phyloP scores from a whole-genome alignment of 2,329 filamentous ascomycete species.

The Nigrospora oryzae region DNA sequence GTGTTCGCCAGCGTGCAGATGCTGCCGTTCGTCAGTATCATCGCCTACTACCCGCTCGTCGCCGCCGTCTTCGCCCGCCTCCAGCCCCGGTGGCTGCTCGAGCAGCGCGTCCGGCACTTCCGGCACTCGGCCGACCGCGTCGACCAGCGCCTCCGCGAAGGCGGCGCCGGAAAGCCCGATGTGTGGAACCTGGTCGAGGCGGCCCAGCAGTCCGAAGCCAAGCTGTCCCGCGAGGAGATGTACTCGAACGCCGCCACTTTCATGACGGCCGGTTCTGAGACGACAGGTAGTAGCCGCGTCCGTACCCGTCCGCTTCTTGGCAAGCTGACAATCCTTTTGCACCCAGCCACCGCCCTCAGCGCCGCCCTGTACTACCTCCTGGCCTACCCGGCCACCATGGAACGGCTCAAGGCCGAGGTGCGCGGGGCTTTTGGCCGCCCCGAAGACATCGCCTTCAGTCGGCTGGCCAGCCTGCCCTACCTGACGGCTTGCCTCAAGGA shows the following conservation, averaged over 20 bases:
- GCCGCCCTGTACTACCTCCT: slow-evolving; percentile 16
- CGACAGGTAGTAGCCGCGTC: not conserved
- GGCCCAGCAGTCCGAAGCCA: slow-evolving; percentile 7
- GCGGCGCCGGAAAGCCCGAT: slow-evolving; percentile 11
- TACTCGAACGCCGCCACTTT: slow-evolving; percentile 6
- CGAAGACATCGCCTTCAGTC: slow-evolving; percentile 18
- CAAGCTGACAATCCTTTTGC: not conserved
- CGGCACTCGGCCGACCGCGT: slow-evolving; percentile 15
- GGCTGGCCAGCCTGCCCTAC: slow-evolving; percentile 11
- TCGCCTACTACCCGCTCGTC: slow-evolving; percentile 10
- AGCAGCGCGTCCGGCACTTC: slow-evolving; percentile 7
- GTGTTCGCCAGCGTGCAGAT: slow-evolving; percentile 14
- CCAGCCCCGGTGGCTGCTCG: slow-evolving; percentile 10
- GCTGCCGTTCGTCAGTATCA: slow-evolving; percentile 8
- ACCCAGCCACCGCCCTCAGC: slow-evolving; percentile 23
- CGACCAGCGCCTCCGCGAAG: slow-evolving; percentile 11
- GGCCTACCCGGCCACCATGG: slow-evolving; percentile 12
- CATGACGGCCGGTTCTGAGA: slow-evolving; percentile 7
- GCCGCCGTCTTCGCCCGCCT: slow-evolving; percentile 8
- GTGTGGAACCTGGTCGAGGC: slow-evolving; percentile 11
- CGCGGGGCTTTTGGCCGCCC: slow-evolving; percentile 11
- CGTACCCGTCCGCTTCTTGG: slow-evolving; percentile 14
- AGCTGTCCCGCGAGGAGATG: slow-evolving; percentile 7
- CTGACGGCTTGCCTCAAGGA: slow-evolving; percentile 18
- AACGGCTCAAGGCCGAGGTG: slow-evolving; percentile 14